phyloP scores from a whole-genome alignment of 331 rosid genomes.

The Quercus phellos region DNA sequence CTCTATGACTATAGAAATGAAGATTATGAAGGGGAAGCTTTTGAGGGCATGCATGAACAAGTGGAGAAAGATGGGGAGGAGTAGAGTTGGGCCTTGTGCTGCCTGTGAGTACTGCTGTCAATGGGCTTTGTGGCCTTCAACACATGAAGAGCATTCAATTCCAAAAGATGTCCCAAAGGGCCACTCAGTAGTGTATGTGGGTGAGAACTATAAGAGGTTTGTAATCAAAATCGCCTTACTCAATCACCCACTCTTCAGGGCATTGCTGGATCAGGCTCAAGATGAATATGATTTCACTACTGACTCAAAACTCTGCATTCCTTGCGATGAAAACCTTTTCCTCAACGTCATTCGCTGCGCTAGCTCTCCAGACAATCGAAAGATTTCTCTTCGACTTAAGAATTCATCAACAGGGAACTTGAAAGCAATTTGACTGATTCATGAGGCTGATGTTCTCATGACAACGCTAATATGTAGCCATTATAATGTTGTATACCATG shows the following conservation, averaged over 20 bases:
- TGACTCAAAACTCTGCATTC: constrained; percentile 67
- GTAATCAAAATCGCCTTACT: constrained; percentile 64
- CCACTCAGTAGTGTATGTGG: constrained; percentile 86
- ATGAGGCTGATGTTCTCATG: constrained; percentile 18
- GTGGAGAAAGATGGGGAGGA: constrained; percentile 56
- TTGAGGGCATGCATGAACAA: constrained; percentile 57
- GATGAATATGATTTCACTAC: constrained; percentile 75
- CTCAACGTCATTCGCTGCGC: constrained; percentile 53
- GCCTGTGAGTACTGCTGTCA: constrained; percentile 50
- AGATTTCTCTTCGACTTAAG: constrained; percentile 27
- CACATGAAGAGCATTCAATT: constrained; percentile 44
- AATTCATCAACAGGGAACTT: constrained; percentile 7
- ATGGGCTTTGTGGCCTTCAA: constrained; percentile 48
- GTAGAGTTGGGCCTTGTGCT: constrained; percentile 37
- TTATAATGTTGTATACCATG: constrained; percentile 24
- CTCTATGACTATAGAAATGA: constrained; percentile 6
- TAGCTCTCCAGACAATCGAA: constrained; percentile 27
- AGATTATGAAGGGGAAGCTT: constrained; percentile 57
- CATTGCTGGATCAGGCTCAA: constrained; percentile 77
- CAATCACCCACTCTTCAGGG: constrained; percentile 77
- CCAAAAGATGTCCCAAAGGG: constrained; percentile 97
- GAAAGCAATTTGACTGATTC: constrained; percentile 15
- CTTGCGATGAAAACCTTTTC: constrained; percentile 72
- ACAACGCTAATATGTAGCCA: constrained; percentile 25
- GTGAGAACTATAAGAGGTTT: constrained; percentile 69